A percentile compares a stretch with the other conserved stretches of the same genome.
Evolutionary conservation across 768 basidiomycete genomes (phyloP).

Genomic region (Tulasnella sp.): DNA sequence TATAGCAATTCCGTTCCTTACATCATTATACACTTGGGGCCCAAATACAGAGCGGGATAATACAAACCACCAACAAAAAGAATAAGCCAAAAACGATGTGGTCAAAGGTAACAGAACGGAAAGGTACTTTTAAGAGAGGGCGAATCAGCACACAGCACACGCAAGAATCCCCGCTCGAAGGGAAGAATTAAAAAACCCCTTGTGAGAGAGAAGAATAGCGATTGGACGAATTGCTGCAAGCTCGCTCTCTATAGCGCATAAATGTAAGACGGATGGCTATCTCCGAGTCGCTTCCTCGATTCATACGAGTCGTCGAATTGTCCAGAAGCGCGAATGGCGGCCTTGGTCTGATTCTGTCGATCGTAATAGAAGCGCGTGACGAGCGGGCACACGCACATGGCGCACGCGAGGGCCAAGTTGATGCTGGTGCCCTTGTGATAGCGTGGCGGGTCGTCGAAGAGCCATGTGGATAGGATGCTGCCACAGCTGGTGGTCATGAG

Average conservation of each 20-base stretch:
- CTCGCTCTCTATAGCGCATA: conserved; percentile 5
- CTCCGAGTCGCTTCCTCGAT: not conserved
- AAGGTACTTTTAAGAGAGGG: no score
- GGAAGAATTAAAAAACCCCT: no score
- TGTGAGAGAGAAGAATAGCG: no score
- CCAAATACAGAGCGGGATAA: no score
- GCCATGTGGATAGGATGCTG: conserved; percentile 8
- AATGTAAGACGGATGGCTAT: not conserved
- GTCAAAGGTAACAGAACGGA: no score
- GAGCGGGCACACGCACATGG: not conserved
- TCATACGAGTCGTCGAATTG: not conserved
- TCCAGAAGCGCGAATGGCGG: not conserved
- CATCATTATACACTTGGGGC: no score
- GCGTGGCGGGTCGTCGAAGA: conserved; percentile 6
- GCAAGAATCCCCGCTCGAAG: no score
- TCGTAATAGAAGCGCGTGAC: not conserved
- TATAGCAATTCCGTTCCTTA: no score
- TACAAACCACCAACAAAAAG: no score
- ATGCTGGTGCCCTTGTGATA: not conserved
- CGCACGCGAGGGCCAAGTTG: conserved; percentile 8
- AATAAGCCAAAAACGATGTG: no score
- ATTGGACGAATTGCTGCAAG: no score
- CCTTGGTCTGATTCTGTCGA: not conserved
- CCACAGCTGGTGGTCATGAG: not conserved
- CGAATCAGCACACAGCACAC: no score